Conservation (phyloP, 2,329 filamentous ascomycete genomes). For the Beauveria asiatica region DNA sequence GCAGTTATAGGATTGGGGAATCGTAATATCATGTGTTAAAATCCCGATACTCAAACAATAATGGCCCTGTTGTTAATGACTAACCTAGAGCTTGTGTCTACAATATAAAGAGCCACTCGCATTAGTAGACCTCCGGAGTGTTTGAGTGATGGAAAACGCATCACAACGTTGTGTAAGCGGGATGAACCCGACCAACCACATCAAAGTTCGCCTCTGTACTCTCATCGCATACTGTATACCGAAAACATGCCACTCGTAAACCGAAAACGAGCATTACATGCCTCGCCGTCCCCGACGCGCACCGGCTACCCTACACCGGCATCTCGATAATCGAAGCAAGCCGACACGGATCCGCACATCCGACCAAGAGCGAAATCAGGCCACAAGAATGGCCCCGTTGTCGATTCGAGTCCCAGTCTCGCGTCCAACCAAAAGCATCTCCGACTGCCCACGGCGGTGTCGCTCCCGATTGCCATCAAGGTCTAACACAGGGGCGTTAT, state of each 20-base stretch:
- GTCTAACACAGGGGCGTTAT: neutral
- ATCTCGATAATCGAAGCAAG: constrained; percentile 9
- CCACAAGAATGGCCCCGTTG: neutral
- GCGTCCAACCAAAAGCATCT: neutral
- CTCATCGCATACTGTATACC: neutral
- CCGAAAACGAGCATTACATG: neutral
- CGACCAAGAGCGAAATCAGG: neutral
- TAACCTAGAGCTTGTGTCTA: too few relatives aligned
- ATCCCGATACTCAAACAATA: too few relatives aligned
- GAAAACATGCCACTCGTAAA: neutral
- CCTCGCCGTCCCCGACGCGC: neutral
- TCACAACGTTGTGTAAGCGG: neutral
- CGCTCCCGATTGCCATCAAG: neutral
- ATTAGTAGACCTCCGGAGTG: too few relatives aligned
- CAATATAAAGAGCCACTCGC: too few relatives aligned
- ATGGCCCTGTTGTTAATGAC: too few relatives aligned
- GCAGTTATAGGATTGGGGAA: too few relatives aligned
- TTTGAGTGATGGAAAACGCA: neutral
- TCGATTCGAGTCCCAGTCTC: neutral
- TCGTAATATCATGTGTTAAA: too few relatives aligned
- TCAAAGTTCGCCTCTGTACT: neutral
- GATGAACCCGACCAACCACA: neutral
- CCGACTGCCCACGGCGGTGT: neutral
- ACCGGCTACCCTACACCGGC: constrained; percentile 2
- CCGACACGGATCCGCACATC: constrained; percentile 7